A percentile compares a stretch with the other conserved stretches of the same genome.
phyloP scores from a whole-genome alignment of 2,329 filamentous ascomycete genomes.

The Colletotrichum godetiae region DNA sequence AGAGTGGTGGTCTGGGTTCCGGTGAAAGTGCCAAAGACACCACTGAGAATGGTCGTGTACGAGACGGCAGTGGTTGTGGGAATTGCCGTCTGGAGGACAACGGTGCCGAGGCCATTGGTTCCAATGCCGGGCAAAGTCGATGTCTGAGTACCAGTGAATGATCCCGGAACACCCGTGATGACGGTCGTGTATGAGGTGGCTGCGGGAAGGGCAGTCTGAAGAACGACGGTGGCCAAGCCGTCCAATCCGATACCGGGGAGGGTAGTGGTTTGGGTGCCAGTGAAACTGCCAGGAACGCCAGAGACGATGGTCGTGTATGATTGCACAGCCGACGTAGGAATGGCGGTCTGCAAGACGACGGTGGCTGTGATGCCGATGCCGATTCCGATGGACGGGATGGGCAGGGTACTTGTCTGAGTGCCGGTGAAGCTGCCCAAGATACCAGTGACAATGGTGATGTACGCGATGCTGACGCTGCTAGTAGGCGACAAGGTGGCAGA shows the following conservation, averaged over 20 bases:
- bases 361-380: background rate
- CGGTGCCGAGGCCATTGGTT: background rate
- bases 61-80: background rate
- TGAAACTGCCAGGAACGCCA: background rate
- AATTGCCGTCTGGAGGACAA: background rate
- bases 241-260: background rate
- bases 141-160: background rate
- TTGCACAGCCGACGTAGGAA: background rate
- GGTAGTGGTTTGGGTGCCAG: background rate
- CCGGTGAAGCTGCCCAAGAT: conserved; percentile 7
- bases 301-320: background rate
- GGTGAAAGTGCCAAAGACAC: conserved; percentile 1
- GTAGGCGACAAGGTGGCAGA: background rate
- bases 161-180: background rate
- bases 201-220: background rate
- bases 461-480: background rate
- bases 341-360: conserved; percentile 1
- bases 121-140: background rate
- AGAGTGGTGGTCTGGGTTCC: background rate
- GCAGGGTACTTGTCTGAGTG: background rate
- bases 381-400: background rate
- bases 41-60: conserved; percentile 7
- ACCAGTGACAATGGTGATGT: conserved; percentile 8
- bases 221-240: background rate
- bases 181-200: background rate